Evolutionary conservation across 148 eudicot species (phyloP), one percentile per base, ranked within the genome.

Genomic region (Chenopodium berlandieri): DNA sequence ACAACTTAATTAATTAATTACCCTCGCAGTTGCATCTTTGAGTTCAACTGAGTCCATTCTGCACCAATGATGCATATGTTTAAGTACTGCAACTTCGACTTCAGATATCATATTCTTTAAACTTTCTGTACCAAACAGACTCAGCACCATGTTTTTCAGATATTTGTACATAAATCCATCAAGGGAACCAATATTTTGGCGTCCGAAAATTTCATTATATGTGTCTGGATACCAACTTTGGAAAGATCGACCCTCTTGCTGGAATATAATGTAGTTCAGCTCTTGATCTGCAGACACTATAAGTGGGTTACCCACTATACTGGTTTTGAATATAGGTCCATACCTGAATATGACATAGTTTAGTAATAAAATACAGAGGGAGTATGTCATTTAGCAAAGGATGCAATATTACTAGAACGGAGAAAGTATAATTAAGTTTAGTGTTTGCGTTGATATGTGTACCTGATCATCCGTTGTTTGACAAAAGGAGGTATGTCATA

Each of bases 111-210:
- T 94, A 83, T 86, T 89, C 85, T 91, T 92, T n/a, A 92, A 86
- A 83, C 91, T 91, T 83, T 91, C 90, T 8, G 92, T 90, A 78
- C 94, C 94, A 81, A 92, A 91, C 9, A 92, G 89, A 81, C 85
- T 85, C 1, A 94, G 84, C 47, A 90, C 90, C 98, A 94, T 91
- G 79, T 88, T 91, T 78, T 94, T 94, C 14, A 94, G 92, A 87
- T 89, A 92, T 87, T 90, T 94, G 86, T 90, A 91, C 90, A 94
- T 88, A 84, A 89, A 91, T 2, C 98, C 98, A 78, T 94, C 94
- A 78, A 91, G 78, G 16, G 92, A 87, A 22, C 93, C 91, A 4
- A 92, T 90, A 81, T 90, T 94, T 74, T 90, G 88, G 66, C 74
- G 77, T 31, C 97, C 97, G 31, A 92, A 90, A 60, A 94, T 90